phyloP scores from a whole-genome alignment of 495 filamentous ascomycete species.

The Cladorrhinum samala region DNA sequence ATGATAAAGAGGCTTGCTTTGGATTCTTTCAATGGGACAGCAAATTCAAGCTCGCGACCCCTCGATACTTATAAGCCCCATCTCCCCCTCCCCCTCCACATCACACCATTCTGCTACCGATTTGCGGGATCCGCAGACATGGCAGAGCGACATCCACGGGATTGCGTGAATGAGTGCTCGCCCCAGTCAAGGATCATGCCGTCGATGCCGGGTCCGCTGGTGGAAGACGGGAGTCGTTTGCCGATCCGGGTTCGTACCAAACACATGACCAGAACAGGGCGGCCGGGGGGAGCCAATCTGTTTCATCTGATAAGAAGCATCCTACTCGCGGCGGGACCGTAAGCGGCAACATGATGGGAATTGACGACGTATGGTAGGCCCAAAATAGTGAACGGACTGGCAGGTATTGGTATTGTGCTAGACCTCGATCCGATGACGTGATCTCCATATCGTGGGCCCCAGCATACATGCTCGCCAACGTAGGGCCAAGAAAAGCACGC shows the following conservation, averaged over 20 bases:
- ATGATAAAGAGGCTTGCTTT: not conserved
- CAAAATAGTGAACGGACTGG: not conserved
- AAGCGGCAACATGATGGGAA: not conserved
- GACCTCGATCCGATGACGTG: not conserved
- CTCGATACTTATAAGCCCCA: constrained; percentile 5
- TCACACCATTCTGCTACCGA: not conserved
- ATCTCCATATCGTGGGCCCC: not conserved
- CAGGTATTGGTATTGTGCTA: not conserved
- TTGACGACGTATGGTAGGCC: not conserved
- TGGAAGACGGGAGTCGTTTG: not conserved
- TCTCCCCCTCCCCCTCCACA: not conserved
- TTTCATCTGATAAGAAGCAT: not conserved
- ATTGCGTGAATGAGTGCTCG: constrained; percentile 13
- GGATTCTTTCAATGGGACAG: not conserved
- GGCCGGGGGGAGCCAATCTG: not conserved
- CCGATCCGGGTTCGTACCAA: not conserved
- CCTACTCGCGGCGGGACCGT: not conserved
- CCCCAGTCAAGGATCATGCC: constrained; percentile 11
- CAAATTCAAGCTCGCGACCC: not conserved
- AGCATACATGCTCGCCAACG: not conserved
- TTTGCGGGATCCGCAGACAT: constrained; percentile 15
- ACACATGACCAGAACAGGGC: not conserved
- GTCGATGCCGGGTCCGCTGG: not conserved
- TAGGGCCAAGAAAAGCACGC: not conserved
- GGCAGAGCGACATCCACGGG: constrained; percentile 15